Base-by-base conservation (phyloP, 192 early-diverging fungal genomes). In the Jimgerdemannia lactiflua region DNA sequence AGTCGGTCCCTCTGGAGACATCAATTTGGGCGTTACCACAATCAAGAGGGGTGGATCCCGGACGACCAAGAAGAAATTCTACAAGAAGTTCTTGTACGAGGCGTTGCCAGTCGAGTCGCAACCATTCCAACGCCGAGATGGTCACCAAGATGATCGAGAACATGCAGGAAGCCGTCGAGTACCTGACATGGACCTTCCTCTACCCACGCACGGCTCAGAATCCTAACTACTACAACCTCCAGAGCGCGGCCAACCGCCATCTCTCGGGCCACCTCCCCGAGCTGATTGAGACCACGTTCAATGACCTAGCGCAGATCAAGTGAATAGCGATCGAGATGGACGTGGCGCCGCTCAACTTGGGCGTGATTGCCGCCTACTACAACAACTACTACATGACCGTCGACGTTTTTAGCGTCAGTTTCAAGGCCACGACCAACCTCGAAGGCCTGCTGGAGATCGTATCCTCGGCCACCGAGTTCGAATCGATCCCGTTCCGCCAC, bases 111-210 rank as follows among this genome's bases (percentile, higher is more conserved):
- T 99, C 4, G 98, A 99, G 74, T 96, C 94, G 6, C 96, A 96
- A 99, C 74, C 95, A 95, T 83, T 95, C 99, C 85, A 98, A 97
- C 82, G 95, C 95, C 20, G 98, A 99, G 77, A 91, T 98, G 74
- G 96, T 95, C 0, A 96, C 96, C 42, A 93, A 94, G 79, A 96
- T 95, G 0, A 96, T 99, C 64, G 92, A 93, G 79, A 97, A 93
- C 81, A 98, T 97, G 87, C 96, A 99, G 79, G 97, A 99, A 79
- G 98, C 98, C 0, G 96, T 99, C 1, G 98, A 99, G 71, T 99
- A 98, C 72, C 84, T 99, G 71, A 99, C 98, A 0, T 99, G 98
- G 98, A 96, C 97, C 41, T 95, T 98, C 85, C 78, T 99, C 69
- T 99, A 99, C 86, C 93, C 97, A 64, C 91, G 98, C 39, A 91